phyloP scores from a whole-genome alignment of 768 basidiomycete genomes.

The Glaciozyma antarctica region DNA sequence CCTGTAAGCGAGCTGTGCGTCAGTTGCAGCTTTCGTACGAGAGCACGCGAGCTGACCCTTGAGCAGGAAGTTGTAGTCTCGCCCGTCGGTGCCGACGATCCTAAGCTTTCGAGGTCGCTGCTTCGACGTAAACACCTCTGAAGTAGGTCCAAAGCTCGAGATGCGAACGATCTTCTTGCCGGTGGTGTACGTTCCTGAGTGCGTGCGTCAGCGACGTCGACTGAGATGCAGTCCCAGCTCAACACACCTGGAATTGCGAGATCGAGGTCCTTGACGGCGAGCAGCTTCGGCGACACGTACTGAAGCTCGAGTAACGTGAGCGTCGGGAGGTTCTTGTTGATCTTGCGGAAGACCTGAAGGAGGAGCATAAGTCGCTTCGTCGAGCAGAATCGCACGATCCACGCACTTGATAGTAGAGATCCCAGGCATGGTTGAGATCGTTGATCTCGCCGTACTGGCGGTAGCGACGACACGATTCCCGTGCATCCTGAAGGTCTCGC shows the following conservation, averaged over 20 bases:
- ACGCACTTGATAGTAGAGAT: conserved; percentile 86
- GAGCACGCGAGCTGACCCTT: conserved; percentile 55
- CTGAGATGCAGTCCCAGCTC: neutral
- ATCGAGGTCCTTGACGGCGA: conserved; percentile 80
- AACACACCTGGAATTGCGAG: conserved; percentile 80
- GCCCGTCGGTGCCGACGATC: conserved; percentile 79
- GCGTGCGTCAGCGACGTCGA: neutral
- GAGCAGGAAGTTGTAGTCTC: conserved; percentile 80
- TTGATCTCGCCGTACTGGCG: conserved; percentile 73
- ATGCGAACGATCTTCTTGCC: conserved; percentile 77
- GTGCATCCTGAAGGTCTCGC: conserved; percentile 79
- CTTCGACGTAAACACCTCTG: conserved; percentile 91
- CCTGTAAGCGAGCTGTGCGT: conserved; percentile 45
- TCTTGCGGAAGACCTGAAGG: conserved; percentile 79
- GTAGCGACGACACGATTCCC: conserved; percentile 80
- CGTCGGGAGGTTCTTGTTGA: conserved; percentile 84
- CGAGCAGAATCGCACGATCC: neutral
- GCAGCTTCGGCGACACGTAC: conserved; percentile 86
- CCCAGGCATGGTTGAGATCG: conserved; percentile 96
- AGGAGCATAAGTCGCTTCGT: neutral
- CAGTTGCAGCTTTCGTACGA: neutral
- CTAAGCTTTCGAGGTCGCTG: conserved; percentile 84
- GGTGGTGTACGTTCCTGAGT: conserved; percentile 76
- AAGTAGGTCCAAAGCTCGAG: conserved; percentile 70
- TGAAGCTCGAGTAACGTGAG: conserved; percentile 78